Evolutionary conservation across 139 green algal species (phyloP).

Genomic region (Chlorella ohadii): DNA sequence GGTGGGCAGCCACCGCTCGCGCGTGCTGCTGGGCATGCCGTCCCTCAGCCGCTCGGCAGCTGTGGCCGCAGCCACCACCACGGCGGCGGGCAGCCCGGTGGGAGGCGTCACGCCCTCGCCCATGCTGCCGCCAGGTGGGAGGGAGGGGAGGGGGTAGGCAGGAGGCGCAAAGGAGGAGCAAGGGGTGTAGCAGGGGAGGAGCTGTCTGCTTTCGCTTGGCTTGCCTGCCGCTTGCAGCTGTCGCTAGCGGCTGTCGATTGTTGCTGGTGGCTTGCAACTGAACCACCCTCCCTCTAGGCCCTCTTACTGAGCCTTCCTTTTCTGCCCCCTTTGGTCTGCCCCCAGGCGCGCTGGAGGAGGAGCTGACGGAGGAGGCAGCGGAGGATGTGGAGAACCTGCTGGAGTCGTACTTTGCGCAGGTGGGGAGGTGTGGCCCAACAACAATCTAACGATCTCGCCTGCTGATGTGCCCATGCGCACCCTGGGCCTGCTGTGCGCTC

Average conservation of each 20-base stretch:
- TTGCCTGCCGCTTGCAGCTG: too few relatives aligned
- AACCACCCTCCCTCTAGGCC: too few relatives aligned
- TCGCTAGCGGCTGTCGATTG: too few relatives aligned
- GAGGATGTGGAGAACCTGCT: slow-evolving; percentile 71
- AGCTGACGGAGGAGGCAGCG: slow-evolving; percentile 30
- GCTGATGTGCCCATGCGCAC: too few relatives aligned
- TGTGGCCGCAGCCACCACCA: not conserved
- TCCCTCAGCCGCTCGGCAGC: slow-evolving; percentile 20
- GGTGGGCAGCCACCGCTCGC: slow-evolving; percentile 18
- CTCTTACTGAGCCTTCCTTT: too few relatives aligned
- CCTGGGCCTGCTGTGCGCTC: too few relatives aligned
- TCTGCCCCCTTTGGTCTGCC: too few relatives aligned
- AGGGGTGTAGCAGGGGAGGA: too few relatives aligned
- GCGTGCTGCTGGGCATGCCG: slow-evolving; percentile 22
- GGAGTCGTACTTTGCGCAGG: slow-evolving; percentile 72
- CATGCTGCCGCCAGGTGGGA: not conserved
- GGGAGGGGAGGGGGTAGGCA: not conserved
- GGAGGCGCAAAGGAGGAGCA: too few relatives aligned
- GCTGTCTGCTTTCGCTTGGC: too few relatives aligned
- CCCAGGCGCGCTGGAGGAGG: slow-evolving; percentile 22
- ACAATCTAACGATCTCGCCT: too few relatives aligned
- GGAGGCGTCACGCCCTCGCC: not conserved
- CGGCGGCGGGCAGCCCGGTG: not conserved
- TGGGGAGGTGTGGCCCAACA: not conserved
- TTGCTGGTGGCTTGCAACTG: too few relatives aligned